Evolutionary conservation across 495 filamentous ascomycete species (phyloP).

Genomic region (Parathielavia hyrcaniae): DNA sequence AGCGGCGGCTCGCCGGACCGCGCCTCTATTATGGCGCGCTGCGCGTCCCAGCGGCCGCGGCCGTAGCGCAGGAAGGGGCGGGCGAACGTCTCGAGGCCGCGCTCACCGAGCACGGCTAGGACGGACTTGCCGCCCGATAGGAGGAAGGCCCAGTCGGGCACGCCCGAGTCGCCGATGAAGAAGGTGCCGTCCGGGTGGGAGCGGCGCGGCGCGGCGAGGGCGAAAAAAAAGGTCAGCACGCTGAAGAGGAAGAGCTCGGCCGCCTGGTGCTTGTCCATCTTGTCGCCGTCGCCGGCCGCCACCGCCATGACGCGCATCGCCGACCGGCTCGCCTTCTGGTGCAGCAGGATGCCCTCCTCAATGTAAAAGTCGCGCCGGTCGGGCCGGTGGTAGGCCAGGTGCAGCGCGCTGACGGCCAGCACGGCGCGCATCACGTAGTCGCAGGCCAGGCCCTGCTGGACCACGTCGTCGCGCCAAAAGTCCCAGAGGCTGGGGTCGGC

Average conservation of each 20-base stretch:
- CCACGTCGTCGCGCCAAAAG: constrained; percentile 36
- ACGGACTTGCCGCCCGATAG: constrained; percentile 30
- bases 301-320: constrained; percentile 27
- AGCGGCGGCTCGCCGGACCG: neutral
- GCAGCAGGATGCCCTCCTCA: constrained; percentile 46
- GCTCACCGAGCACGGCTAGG: constrained; percentile 21
- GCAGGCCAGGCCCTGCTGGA: constrained; percentile 40
- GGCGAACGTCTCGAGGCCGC: constrained; percentile 18
- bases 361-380: constrained; percentile 42
- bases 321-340: constrained; percentile 38
- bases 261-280: constrained; percentile 16
- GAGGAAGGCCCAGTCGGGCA: constrained; percentile 37
- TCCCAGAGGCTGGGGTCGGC: constrained; percentile 30
- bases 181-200: constrained; percentile 27
- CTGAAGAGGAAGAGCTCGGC: constrained; percentile 33
- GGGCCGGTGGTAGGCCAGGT: constrained; percentile 44
- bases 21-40: constrained; percentile 11
- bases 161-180: constrained; percentile 25
- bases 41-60: constrained; percentile 20
- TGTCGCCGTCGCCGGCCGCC: too few species aligned
- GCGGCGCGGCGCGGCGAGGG: constrained; percentile 29
- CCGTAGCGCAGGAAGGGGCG: constrained; percentile 30
- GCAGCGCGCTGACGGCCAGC: constrained; percentile 48
- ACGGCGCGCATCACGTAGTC: constrained; percentile 53
- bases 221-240: constrained; percentile 35